Base-by-base conservation (phyloP, 495 filamentous ascomycete species). In the Hyaloscypha bicolor region DNA sequence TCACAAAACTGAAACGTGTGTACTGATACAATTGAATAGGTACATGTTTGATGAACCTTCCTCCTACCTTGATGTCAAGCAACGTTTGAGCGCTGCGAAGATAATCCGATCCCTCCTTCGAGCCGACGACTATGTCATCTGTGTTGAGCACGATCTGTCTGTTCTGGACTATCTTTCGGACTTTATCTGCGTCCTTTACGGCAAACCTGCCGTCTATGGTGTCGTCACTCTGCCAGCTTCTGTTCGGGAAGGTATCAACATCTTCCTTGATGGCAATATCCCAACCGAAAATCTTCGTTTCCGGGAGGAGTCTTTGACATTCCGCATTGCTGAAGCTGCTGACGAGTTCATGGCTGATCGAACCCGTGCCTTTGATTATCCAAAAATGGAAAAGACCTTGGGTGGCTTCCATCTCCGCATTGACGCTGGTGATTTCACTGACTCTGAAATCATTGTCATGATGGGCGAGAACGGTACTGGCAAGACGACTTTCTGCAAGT, bases 41-140 rank as follows among this genome's bases (percentile, higher is more conserved):
- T 97, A 99, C 83, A 98, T 98, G 96, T 99, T 99, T 73, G 95
- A 99, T 76, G 95, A 99, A 82, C 96, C 96, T 29, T 97, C 94
- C 16, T 98, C 95, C 11, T 99, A 96, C 74, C 88, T 99, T 35
- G 96, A 99, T 89, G 94, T 97, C 75, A 97, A 98, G 83, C 94
- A 99, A 78, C 91, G 95, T 87, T 82, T 99, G 74, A 90, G 88
- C 72, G 95, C 95, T 68, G 94, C 92, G 68, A 88, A 90, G 67
- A 92, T 95, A 62, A 98, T 99, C 75, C 93, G 95, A 57, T 90
- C 90, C 55, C 87, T 98, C 22, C 84, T 96, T 9, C 87, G 92
- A 32, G 87, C 92, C 30, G 89, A 97, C 69, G 91, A 95, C 80
- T 99, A 97, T 76, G 93, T 99, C 70, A 97, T 99, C 71, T 94